These are phyloP conservation scores for Amanita rimosa DNA, from an alignment of 768 basidiomycete species.

Conservation along the genomic window DNA sequence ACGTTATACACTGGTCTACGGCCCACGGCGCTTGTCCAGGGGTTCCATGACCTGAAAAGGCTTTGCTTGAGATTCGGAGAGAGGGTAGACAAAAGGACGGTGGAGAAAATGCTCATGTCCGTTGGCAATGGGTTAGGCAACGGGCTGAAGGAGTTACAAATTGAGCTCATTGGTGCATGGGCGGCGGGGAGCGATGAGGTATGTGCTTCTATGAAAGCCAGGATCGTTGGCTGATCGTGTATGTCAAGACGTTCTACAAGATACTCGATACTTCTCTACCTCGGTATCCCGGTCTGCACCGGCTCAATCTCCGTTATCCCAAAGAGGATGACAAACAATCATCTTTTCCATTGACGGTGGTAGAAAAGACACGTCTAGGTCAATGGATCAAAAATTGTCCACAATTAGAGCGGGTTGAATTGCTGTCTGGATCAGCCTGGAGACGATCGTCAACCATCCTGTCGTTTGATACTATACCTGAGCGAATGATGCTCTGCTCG, in stretches of 20 bases:
- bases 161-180: constrained; percentile 17
- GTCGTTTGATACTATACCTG: constrained; percentile 11
- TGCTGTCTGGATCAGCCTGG: constrained; percentile 1
- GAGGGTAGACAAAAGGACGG: constrained; percentile 30
- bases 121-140: constrained; percentile 23
- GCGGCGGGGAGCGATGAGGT: constrained; percentile 24
- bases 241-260: constrained; percentile 25
- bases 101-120: constrained; percentile 35
- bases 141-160: constrained; percentile 1
- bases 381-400: constrained; percentile 17
- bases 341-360: constrained; percentile 1
- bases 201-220: constrained; percentile 7
- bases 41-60: constrained; percentile 20
- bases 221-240: neutral
- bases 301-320: constrained; percentile 15
- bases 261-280: constrained; percentile 26
- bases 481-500: no score
- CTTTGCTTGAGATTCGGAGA: constrained; percentile 25
- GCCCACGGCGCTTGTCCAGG: constrained; percentile 26
- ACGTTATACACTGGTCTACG: constrained; percentile 36
- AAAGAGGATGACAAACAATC: neutral
- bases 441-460: constrained; percentile 7
- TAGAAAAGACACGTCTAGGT: constrained; percentile 9
- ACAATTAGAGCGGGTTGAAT: neutral
- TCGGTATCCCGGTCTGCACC: constrained; percentile 25